These are phyloP conservation scores for Hemileccinum impolitum DNA, from an alignment of 768 basidiomycete species.

Conservation along the genomic window DNA sequence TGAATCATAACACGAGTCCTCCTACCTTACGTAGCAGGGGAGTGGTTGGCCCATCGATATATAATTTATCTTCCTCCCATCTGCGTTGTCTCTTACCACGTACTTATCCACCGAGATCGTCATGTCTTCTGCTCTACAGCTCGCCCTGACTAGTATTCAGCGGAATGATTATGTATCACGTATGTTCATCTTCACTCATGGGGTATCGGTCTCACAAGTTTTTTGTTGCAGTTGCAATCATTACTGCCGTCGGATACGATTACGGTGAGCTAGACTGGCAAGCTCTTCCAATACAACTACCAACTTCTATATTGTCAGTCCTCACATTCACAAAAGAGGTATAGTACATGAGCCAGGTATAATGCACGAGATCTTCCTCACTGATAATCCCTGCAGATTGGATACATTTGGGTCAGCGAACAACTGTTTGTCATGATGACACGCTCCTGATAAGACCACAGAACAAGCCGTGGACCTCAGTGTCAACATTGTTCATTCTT, in stretches of 20 bases:
- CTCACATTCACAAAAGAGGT: constrained; percentile 5
- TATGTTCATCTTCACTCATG: not conserved
- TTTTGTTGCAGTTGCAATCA: not conserved
- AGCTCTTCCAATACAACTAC: not conserved
- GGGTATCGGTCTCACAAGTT: not conserved
- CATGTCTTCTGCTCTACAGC: not conserved
- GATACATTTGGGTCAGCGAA: not conserved
- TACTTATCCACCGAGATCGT: not conserved
- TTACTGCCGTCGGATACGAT: not conserved
- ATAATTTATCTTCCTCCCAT: not conserved
- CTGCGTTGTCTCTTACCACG: not conserved
- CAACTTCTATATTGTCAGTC: not conserved
- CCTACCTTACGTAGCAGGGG: no score
- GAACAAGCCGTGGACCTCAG: not conserved
- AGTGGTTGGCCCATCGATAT: no score
- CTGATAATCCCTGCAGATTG: not conserved
- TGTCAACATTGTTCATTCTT: not conserved
- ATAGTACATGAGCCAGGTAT: not conserved
- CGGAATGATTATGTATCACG: not conserved
- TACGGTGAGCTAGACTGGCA: not conserved
- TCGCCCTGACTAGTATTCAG: not conserved
- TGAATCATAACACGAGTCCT: no score
- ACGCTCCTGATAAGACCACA: not conserved
- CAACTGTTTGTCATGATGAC: not conserved
- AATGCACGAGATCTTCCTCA: not conserved